Base-by-base conservation (phyloP, 2,329 filamentous ascomycete genomes). In the Penicillium janthinellum region DNA sequence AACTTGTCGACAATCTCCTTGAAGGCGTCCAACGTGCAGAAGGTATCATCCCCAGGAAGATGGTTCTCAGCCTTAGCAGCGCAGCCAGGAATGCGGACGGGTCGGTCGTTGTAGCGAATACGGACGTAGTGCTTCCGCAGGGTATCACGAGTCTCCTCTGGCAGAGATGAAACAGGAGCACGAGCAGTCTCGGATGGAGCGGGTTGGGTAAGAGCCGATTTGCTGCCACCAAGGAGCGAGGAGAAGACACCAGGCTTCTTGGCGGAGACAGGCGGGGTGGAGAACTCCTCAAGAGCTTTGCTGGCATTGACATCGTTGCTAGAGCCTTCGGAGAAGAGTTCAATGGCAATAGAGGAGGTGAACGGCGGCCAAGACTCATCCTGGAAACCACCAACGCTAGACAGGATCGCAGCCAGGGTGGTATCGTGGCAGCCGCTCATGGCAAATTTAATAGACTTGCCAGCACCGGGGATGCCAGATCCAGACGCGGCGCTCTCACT, bases 401-500 rank as follows among this genome's bases (percentile, higher is more conserved):
- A 80, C 31, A 99, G 79, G 1, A 92, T 81, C 1, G 85, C 90
- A 2, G 91, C 95, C 5, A 99, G 83, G 0, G 95, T 98, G 2
- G 95, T 98, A 72, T 98, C 93, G 76, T 97, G 93, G 71, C 93
- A 96, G 35, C 93, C 93, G 65, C 87, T 90, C 70, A 98, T 80
- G 15, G 87, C 89, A 64, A 98, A 88, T 63, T 88, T 90, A 69
- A 95, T 71, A 50, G 79, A 65, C 57, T 79, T 70, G 65, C 74
- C 69, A 63, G 73, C 67, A 64, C 73, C 70, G 7, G 72, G 69
- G 22, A 83, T 74, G 5, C 63, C 66, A 37, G 70, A 70, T 62
- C 86, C 83, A 59, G 84, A 81, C 59, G 83, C 75, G 15, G 82
- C 81, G 62, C 85, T 83, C 50, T 73, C 71, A 54, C 74, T 77